Conservation (phyloP, 2,329 filamentous ascomycete genomes). For the Aspergillus proliferans region DNA sequence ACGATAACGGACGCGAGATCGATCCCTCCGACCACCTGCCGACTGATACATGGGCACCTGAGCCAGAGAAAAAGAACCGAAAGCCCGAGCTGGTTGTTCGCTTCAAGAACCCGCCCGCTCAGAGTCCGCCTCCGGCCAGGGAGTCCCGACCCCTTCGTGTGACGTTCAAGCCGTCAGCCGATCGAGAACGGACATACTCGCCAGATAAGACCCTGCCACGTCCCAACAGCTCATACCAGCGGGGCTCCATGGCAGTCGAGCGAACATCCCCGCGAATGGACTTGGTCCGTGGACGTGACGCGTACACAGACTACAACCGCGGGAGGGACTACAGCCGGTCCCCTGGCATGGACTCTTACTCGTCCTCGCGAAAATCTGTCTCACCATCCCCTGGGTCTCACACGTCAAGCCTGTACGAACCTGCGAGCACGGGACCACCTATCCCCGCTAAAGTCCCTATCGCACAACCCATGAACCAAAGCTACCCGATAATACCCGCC, state of each 20-base stretch:
- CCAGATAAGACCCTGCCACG: conserved; percentile 6
- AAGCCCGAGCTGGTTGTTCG: conserved; percentile 45
- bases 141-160: not conserved
- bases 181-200: conserved; percentile 24
- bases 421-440: conserved; percentile 27
- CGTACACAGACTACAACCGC: conserved; percentile 15
- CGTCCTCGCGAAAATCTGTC: conserved; percentile 22
- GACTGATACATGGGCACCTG: conserved; percentile 60
- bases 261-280: conserved; percentile 19
- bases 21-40: conserved; percentile 62
- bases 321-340: conserved; percentile 5
- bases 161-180: conserved; percentile 17
- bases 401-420: conserved; percentile 26
- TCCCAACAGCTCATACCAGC: not conserved
- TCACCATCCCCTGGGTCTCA: conserved; percentile 19
- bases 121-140: conserved; percentile 15
- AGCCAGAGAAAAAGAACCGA: conserved; percentile 53
- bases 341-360: not conserved
- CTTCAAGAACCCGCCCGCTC: conserved; percentile 35
- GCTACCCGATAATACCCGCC: conserved; percentile 22
- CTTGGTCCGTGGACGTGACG: conserved; percentile 14
- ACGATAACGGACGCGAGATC: conserved; percentile 58
- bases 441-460: conserved; percentile 41
- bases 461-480: conserved; percentile 21
- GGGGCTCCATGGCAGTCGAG: conserved; percentile 1